Evolutionary conservation across 495 filamentous ascomycete species (phyloP).

Genomic region (Penicillium atrosanguineum): DNA sequence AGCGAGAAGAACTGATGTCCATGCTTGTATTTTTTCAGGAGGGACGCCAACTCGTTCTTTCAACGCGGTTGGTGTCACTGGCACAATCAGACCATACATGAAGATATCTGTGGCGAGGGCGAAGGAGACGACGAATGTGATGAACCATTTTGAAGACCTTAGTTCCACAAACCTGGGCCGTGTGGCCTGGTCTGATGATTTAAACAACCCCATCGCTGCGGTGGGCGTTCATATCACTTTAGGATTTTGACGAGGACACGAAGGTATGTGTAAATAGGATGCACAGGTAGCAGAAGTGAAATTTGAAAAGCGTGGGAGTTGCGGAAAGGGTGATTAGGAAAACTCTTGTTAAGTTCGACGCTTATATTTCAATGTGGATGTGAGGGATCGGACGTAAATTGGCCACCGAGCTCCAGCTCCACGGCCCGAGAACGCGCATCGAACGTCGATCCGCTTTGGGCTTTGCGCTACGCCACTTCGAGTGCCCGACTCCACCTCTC

Average conservation of each 20-base stretch:
- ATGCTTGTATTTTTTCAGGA: neutral
- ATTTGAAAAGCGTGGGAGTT: too few species aligned
- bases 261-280: neutral
- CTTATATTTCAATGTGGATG: too few species aligned
- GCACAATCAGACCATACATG: neutral
- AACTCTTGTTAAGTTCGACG: too few species aligned
- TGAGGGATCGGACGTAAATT: neutral
- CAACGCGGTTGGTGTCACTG: neutral
- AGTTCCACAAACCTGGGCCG: neutral
- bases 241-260: neutral
- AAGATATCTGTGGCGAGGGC: neutral
- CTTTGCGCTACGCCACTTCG: neutral
- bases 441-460: neutral
- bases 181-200: neutral
- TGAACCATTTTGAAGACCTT: neutral
- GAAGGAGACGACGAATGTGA: neutral
- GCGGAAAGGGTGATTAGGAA: too few species aligned
- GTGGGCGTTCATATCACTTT: neutral
- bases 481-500: neutral
- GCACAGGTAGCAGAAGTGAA: neutral
- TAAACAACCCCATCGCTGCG: neutral
- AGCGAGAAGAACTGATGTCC: neutral
- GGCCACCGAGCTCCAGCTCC: too few species aligned
- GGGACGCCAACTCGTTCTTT: neutral
- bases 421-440: neutral